These are phyloP conservation scores for Adansonia gregorii DNA, from an alignment of 441 rosid species.

Conservation along the genomic window DNA sequence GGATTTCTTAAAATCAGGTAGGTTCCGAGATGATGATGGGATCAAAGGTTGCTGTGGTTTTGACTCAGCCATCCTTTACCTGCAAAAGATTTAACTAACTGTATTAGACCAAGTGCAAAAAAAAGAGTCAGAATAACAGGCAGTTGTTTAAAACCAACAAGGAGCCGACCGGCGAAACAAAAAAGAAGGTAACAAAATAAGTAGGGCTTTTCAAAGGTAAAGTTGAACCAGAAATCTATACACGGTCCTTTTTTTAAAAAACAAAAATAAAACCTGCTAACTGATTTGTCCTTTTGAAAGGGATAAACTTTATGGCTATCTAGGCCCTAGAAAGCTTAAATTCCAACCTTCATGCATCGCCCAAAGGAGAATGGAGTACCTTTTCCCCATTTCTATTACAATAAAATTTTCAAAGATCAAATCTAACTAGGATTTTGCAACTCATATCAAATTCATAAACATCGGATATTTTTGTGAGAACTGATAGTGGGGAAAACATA, in stretches of 20 bases:
- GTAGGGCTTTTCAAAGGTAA: background rate
- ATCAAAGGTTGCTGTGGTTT: conserved; percentile 35
- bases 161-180: background rate
- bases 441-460: background rate
- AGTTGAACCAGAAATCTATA: background rate
- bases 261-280: background rate
- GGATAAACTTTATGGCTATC: background rate
- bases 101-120: background rate
- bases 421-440: conserved; percentile 5
- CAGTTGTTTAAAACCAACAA: background rate
- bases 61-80: conserved; percentile 35
- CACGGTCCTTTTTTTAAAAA: background rate
- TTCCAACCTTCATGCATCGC: background rate
- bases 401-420: background rate
- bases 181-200: background rate
- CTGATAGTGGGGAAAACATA: background rate
- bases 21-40: conserved; percentile 39
- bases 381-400: background rate
- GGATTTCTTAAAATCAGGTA: conserved; percentile 63
- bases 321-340: background rate
- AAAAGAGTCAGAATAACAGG: background rate
- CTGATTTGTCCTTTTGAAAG: background rate
- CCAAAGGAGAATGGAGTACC: background rate
- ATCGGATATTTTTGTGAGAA: background rate
- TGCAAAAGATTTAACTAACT: background rate